Evolutionary conservation across 2,329 filamentous ascomycete genomes (phyloP).

Genomic region (Trichoderma pleuroti): DNA sequence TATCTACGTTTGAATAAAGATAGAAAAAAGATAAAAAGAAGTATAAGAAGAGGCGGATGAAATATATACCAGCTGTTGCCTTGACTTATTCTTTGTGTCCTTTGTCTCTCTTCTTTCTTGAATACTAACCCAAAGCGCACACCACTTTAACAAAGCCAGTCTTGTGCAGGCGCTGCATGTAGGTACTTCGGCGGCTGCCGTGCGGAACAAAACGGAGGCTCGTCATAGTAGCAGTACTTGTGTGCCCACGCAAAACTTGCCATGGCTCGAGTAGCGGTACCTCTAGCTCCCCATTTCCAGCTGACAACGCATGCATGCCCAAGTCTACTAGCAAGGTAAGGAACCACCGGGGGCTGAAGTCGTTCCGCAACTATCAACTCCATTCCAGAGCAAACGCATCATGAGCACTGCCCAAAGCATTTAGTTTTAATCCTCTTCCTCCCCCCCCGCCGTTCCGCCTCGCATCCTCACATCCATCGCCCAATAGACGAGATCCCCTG

Average conservation of each 20-base stretch:
- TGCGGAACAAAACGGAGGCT: neutral
- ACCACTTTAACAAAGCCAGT: neutral
- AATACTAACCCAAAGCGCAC: neutral
- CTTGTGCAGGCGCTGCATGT: neutral
- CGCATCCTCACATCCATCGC: neutral
- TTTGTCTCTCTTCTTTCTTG: neutral
- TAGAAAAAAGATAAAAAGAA: neutral
- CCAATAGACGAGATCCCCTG: neutral
- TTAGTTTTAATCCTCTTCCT: neutral
- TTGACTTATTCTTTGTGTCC: neutral
- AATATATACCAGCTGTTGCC: neutral
- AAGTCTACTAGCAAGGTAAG: neutral
- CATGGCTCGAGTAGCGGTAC: neutral
- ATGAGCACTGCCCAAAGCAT: neutral
- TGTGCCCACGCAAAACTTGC: neutral
- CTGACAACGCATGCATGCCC: slow-evolving; percentile 11
- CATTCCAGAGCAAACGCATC: neutral
- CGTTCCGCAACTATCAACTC: neutral
- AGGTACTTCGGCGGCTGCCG: neutral
- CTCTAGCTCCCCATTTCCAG: neutral
- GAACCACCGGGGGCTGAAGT: slow-evolving; percentile 1
- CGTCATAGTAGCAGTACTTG: neutral
- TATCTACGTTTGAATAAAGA: neutral
- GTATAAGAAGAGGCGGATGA: neutral
- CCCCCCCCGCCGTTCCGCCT: neutral